Percentiles rank a stretch among this genome's conserved stretches.
Conservation (phyloP, 2,329 filamentous ascomycete species). For the Cryoendolithus antarcticus region DNA sequence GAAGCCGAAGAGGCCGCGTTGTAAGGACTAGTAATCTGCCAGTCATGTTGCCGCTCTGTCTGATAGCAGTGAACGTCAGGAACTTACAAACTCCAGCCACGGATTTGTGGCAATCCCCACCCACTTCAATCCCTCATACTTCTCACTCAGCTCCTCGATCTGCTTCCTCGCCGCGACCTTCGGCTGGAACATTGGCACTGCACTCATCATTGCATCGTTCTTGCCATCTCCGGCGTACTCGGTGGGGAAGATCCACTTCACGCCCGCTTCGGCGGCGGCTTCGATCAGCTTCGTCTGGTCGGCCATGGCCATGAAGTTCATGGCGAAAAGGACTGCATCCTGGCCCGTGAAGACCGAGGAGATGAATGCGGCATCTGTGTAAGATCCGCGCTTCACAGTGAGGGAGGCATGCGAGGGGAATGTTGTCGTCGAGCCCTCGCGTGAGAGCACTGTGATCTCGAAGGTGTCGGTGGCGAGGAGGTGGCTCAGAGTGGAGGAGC, state of each 20-base stretch:
- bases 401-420: constrained; percentile 17
- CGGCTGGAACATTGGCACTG: constrained; percentile 9
- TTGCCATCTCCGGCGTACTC: constrained; percentile 14
- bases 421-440: constrained; percentile 27
- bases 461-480: constrained; percentile 19
- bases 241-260: constrained; percentile 17
- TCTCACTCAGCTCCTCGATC: constrained; percentile 15
- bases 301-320: constrained; percentile 14
- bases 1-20: constrained; percentile 26
- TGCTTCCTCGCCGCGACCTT: constrained; percentile 10
- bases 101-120: constrained; percentile 19
- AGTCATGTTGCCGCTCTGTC: not conserved
- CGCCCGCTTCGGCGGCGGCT: constrained; percentile 15
- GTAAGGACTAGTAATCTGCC: not conserved
- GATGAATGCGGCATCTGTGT: constrained; percentile 13
- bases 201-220: constrained; percentile 10
- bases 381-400: constrained; percentile 15
- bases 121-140: constrained; percentile 28
- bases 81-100: constrained; percentile 16
- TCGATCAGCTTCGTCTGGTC: constrained; percentile 13
- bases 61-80: not conserved
- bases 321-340: constrained; percentile 21
- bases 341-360: constrained; percentile 15
- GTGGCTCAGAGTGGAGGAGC: constrained; percentile 20
- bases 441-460: constrained; percentile 26